A percentile compares a stretch with the other conserved stretches of the same genome.
phyloP scores from a whole-genome alignment of 2,329 filamentous ascomycete species.

The Trichoderma citrinoviride region DNA sequence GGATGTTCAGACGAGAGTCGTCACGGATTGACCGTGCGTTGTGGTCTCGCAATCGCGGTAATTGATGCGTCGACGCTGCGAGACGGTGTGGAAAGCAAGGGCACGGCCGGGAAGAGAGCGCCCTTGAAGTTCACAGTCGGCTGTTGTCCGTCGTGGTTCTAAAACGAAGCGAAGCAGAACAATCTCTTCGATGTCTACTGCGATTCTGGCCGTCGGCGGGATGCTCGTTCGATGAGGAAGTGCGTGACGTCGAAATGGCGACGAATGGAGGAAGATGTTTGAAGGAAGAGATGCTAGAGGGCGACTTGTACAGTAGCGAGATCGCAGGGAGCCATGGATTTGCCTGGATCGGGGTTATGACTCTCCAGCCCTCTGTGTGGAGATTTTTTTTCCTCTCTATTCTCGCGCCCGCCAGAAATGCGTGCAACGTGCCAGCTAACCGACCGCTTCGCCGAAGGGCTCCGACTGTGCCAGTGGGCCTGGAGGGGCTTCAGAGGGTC shows the following conservation, averaged over 20 bases:
- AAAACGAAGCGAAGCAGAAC: background rate
- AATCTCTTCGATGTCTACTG: background rate
- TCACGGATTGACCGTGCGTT: background rate
- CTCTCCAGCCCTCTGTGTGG: slow-evolving; percentile 19
- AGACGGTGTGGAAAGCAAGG: background rate
- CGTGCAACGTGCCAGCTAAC: slow-evolving; percentile 19
- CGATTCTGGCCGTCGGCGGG: background rate
- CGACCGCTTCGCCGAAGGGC: slow-evolving; percentile 14
- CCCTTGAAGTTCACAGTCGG: background rate
- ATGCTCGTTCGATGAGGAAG: background rate
- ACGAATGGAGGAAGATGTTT: background rate
- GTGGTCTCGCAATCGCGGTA: background rate
- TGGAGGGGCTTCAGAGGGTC: background rate
- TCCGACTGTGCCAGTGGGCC: slow-evolving; percentile 12
- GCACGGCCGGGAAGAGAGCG: too few relatives aligned
- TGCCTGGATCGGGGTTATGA: slow-evolving; percentile 19
- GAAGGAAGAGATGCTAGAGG: background rate
- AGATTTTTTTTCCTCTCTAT: slow-evolving; percentile 7
- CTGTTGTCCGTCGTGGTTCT: background rate
- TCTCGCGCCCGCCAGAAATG: background rate
- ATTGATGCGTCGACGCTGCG: background rate
- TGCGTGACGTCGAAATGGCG: slow-evolving; percentile 3
- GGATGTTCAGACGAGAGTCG: background rate
- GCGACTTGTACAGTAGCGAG: background rate
- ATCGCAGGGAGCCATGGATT: slow-evolving; percentile 10